Conservation (phyloP, 805 yeast species). For the Ogataea polymorpha region DNA sequence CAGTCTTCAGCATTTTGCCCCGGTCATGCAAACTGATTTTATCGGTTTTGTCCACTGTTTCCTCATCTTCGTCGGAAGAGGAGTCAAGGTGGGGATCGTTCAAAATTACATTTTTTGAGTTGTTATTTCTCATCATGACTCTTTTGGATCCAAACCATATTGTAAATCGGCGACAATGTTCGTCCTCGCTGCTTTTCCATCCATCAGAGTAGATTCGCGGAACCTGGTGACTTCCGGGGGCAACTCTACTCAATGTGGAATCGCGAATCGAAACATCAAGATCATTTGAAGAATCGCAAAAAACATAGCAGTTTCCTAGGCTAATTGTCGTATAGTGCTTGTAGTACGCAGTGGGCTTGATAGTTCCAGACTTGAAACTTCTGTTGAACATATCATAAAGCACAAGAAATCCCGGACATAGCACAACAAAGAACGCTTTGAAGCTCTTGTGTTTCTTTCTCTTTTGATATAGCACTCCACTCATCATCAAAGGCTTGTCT, state of each 20-base stretch:
- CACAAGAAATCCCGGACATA: constrained; percentile 68
- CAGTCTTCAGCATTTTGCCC: constrained; percentile 40
- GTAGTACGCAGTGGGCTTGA: constrained; percentile 47
- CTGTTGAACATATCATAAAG: constrained; percentile 53
- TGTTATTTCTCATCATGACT: constrained; percentile 30
- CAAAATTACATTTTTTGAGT: constrained; percentile 3
- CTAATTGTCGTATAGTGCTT: constrained; percentile 57
- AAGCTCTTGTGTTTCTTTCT: constrained; percentile 67
- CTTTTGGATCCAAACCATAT: constrained; percentile 77
- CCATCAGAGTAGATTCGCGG: constrained; percentile 83
- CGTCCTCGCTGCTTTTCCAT: constrained; percentile 79
- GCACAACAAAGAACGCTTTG: constrained; percentile 53
- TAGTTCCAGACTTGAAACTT: constrained; percentile 39
- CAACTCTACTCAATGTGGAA: constrained; percentile 37
- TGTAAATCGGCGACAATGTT: constrained; percentile 71
- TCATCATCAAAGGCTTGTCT: constrained; percentile 55
- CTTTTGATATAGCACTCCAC: constrained; percentile 70
- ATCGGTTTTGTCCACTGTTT: neutral
- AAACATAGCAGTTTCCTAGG: constrained; percentile 65
- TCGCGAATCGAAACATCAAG: constrained; percentile 49
- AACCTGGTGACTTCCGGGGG: constrained; percentile 54
- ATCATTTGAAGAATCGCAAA: constrained; percentile 63
- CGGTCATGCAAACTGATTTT: constrained; percentile 9
- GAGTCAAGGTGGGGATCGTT: constrained; percentile 6
- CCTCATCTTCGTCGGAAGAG: constrained; percentile 8